Percentiles rank a stretch among this genome's conserved stretches.
phyloP scores from a whole-genome alignment of 768 basidiomycete genomes.

The Plicaturopsis crispa region DNA sequence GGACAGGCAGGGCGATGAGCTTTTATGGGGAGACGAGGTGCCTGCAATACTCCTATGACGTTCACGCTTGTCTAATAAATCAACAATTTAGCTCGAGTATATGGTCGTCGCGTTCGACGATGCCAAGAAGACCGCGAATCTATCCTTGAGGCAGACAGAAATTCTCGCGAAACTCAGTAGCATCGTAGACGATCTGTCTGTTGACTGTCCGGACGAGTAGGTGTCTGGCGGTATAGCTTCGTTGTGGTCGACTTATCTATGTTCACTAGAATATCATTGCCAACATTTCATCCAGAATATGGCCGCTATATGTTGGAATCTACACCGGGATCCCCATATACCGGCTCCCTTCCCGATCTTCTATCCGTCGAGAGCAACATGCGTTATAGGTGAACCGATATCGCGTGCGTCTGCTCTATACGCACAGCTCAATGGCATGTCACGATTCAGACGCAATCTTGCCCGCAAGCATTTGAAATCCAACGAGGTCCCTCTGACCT shows the following conservation, averaged over 20 bases:
- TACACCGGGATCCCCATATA: conserved; percentile 93
- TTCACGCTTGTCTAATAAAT: conserved; percentile 9
- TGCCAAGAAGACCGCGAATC: conserved; percentile 66
- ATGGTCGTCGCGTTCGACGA: conserved; percentile 88
- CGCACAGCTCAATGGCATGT: conserved; percentile 6
- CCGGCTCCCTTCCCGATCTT: conserved; percentile 78
- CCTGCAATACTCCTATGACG: conserved; percentile 3
- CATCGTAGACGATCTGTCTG: conserved; percentile 59
- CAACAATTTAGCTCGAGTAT: conserved; percentile 64
- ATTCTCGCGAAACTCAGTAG: conserved; percentile 74
- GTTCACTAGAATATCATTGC: conserved; percentile 53
- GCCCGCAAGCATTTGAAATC: conserved; percentile 75
- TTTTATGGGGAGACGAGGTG: conserved; percentile 99
- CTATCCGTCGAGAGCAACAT: conserved; percentile 91
- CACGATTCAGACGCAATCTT: conserved; percentile 58
- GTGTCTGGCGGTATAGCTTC: conserved; percentile 16
- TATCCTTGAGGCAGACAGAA: conserved; percentile 94
- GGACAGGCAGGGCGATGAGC: conserved; percentile 82
- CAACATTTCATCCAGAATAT: conserved; percentile 96
- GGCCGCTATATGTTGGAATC: conserved; percentile 98
- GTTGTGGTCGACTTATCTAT: conserved; percentile 2
- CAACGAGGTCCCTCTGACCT: conserved; percentile 85
- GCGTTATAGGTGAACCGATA: conserved; percentile 67
- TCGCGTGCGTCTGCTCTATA: neutral
- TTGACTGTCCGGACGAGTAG: conserved; percentile 53